Percentiles rank a stretch among this genome's conserved stretches.
phyloP scores from a whole-genome alignment of 2,329 filamentous ascomycete species.

The Colletotrichum chrysophilum region DNA sequence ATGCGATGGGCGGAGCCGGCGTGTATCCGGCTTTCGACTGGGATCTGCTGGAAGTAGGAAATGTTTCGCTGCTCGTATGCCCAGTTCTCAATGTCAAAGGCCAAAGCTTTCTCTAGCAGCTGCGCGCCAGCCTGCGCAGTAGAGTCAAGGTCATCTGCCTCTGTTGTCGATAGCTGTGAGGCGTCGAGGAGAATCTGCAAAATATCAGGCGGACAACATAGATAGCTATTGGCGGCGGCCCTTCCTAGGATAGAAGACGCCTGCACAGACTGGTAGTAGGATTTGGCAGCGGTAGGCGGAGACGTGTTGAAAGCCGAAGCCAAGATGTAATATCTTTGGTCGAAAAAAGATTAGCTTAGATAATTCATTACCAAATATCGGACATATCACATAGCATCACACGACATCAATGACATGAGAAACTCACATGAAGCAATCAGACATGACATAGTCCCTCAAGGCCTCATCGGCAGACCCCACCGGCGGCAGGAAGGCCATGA shows the following conservation, averaged over 20 bases:
- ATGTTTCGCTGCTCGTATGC: slow-evolving; percentile 40
- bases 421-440: slow-evolving; percentile 51
- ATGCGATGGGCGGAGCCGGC: slow-evolving; percentile 49
- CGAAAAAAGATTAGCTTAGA: neutral
- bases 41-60: slow-evolving; percentile 36
- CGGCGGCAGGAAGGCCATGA: slow-evolving; percentile 46
- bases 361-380: neutral
- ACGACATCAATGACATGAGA: neutral
- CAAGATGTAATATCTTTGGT: slow-evolving; percentile 47
- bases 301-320: slow-evolving; percentile 47
- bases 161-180: slow-evolving; percentile 41
- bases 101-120: slow-evolving; percentile 41
- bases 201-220: slow-evolving; percentile 50
- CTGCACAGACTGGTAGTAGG: slow-evolving; percentile 40
- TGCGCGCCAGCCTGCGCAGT: slow-evolving; percentile 32
- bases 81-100: slow-evolving; percentile 47
- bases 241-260: slow-evolving; percentile 42
- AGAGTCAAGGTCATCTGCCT: slow-evolving; percentile 29
- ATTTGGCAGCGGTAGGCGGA: slow-evolving; percentile 30
- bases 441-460: slow-evolving; percentile 49
- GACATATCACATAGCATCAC: neutral
- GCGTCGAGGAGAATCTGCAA: slow-evolving; percentile 49
- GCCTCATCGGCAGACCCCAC: slow-evolving; percentile 35
- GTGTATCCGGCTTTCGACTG: slow-evolving; percentile 40
- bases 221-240: slow-evolving; percentile 49